Percentiles rank a stretch among this genome's conserved stretches.
Evolutionary conservation across 2,329 filamentous ascomycete species (phyloP).

Genomic region (Calonectria henricotiae): DNA sequence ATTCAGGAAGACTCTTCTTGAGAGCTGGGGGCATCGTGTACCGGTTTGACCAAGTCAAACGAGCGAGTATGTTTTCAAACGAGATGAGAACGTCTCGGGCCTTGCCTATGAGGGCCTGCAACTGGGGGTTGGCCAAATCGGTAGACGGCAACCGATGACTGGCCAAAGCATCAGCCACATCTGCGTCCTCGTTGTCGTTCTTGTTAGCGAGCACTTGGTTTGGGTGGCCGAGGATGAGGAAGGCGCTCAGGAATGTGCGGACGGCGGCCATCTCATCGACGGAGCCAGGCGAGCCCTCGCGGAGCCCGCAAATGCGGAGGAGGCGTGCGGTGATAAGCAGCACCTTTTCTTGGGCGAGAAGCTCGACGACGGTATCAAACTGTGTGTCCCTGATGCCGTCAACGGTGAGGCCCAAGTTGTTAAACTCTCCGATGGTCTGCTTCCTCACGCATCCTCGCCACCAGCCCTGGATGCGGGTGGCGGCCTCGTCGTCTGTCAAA

Average conservation of each 20-base stretch:
- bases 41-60: constrained; percentile 77
- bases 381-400: constrained; percentile 79
- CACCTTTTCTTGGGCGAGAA: constrained; percentile 79
- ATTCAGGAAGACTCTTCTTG: constrained; percentile 75
- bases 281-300: constrained; percentile 75
- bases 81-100: constrained; percentile 83
- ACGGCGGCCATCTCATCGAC: constrained; percentile 80
- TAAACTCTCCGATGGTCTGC: constrained; percentile 77
- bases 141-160: constrained; percentile 57
- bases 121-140: constrained; percentile 74
- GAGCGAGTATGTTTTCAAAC: constrained; percentile 82
- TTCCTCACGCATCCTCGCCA: constrained; percentile 76
- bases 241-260: constrained; percentile 85
- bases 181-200: constrained; percentile 72
- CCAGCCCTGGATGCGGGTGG: constrained; percentile 77
- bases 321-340: constrained; percentile 77
- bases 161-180: constrained; percentile 63
- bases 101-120: constrained; percentile 83
- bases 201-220: constrained; percentile 84
- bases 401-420: constrained; percentile 78
- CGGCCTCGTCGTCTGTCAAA: constrained; percentile 75
- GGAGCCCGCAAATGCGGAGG: constrained; percentile 79
- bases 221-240: constrained; percentile 85
- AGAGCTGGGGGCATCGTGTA: constrained; percentile 77
- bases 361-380: constrained; percentile 81